Evolutionary conservation across 1,284 basidiomycete genomes (phyloP), one percentile per base, ranked within the genome.

Genomic region (Meripilus lineatus): DNA sequence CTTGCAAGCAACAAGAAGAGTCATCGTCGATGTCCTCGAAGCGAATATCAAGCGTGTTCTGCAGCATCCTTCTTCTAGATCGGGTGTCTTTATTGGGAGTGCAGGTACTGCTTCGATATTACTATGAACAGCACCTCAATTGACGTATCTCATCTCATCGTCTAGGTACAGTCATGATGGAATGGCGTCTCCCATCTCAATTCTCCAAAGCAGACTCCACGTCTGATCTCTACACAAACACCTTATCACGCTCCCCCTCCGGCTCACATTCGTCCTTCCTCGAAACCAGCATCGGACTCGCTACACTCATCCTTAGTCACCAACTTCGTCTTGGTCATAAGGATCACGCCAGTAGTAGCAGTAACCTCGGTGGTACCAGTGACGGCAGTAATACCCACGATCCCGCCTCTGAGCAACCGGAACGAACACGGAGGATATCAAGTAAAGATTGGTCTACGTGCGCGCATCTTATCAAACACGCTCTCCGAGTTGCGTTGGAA

Each of bases 231-330:
- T 30, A 30, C n/a, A 30, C 28, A 10, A 8, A 30, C 28, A 8
- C 28, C 10, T 44, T 53, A 15, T 23, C 38, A 14, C 41, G 34
- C 3, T 48, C 52, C 4, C 13, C 32, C 1, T 26, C 42, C n/a
- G 61, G 57, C 1, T 46, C 49, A 1, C 52, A 51, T 21, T 49
- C 56, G 13, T 57, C 60, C 10, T 65, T 64, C 42, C 58, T 67
- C 30, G 63, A 64, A 45, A 64, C 64, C 2, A 51, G 50, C 42
- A 52, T 65, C 38, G 63, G 64, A 7, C 56, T 57, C 5, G 63
- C 63, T 13, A 55, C 60, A 2, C 54, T 67, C 22, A 38, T 60
- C 35, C 57, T 64, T 21, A 49, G 53, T 32, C 50, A 55, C 17
- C 50, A 61, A 38, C 49, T 64, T 1, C 53, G 51, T 4, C 50